These are phyloP conservation scores for Hericium alpestre DNA, from an alignment of 768 basidiomycete species.

Conservation along the genomic window DNA sequence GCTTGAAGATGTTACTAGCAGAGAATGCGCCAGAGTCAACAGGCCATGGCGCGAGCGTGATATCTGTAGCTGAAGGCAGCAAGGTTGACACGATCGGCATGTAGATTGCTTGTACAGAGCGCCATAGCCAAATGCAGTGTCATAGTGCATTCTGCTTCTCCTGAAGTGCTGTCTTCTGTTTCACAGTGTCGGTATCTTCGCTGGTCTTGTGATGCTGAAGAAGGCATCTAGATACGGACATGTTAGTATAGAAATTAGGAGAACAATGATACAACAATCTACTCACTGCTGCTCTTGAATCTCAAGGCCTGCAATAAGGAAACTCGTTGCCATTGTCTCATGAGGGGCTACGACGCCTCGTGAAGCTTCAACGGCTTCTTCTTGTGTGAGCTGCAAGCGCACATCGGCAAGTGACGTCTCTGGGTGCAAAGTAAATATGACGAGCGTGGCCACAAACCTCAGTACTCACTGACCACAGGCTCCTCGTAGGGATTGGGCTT, in stretches of 20 bases:
- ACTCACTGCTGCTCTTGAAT: not conserved
- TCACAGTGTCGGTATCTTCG: not conserved
- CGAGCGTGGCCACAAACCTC: no score
- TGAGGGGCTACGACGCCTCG: not conserved
- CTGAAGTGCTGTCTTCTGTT: slow-evolving; percentile 1
- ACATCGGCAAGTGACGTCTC: not conserved
- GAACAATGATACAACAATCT: not conserved
- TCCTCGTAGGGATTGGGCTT: not conserved
- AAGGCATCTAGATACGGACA: not conserved
- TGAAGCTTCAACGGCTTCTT: not conserved
- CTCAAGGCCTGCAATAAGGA: not conserved
- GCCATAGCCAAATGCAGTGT: slow-evolving; percentile 1
- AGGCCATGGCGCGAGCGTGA: not conserved
- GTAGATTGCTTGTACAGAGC: slow-evolving; percentile 3
- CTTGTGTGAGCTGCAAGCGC: not conserved
- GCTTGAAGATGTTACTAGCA: not conserved
- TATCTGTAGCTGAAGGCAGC: not conserved
- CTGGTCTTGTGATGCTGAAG: not conserved
- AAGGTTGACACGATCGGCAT: slow-evolving; percentile 1
- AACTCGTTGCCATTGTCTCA: not conserved
- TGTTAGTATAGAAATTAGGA: not conserved
- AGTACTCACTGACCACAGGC: not conserved
- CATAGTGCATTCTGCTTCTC: slow-evolving; percentile 1
- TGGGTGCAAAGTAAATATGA: not conserved
- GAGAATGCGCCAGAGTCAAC: no score